Evolutionary conservation across 176 grass and related monocot genomes (phyloP), one percentile per base, ranked within the genome.

Genomic region (Carex pumila): DNA sequence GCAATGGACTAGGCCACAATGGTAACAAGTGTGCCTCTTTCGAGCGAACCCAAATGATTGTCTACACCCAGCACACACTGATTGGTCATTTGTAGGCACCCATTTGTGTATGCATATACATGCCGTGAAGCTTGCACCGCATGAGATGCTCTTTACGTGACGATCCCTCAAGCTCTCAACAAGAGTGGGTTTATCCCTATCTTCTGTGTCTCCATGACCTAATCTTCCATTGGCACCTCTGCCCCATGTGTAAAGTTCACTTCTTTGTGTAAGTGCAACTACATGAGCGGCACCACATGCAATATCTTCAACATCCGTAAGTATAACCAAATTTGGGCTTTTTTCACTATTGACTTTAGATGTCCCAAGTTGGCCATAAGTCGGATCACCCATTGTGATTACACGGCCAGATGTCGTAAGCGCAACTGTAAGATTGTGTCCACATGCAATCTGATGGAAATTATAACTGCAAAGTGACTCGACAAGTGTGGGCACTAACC

Each of bases 101-200:
- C 97, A 99, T 83, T 91, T 99, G 85, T 99, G 97, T 81, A 99
- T 99, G 88, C 97, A 99, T 74, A 99, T 99, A 80, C 97, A 99
- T 32, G 97, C 88, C 0, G 97, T 99, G 62, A 99, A 99, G 65
- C 93, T 99, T 58, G 93, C 94, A 63, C 97, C 97, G 59, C 97
- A 99, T 84, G 97, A 95, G 87, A 99, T 99, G 72, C 82, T 95
- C 80, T 92, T 99, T 50, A 99, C 96, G 79, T 99, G 97, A 3
- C 93, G 80, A 70, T 99, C 96, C 83, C 91, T 94, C 4, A 99
- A 63, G 59, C 86, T 88, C n/a, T 99, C 96, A 15, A 99, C 85
- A 19, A 94, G 69, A 79, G 91, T 94, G 4, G 96, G 96, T 49
- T 83, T 84, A 81, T 90, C 93, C 17, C 87, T 90, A 47, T 99